Evolutionary conservation across 2,329 filamentous ascomycete genomes (phyloP), one percentile per base, ranked within the genome.

Genomic region (Epichloe hybrida): DNA sequence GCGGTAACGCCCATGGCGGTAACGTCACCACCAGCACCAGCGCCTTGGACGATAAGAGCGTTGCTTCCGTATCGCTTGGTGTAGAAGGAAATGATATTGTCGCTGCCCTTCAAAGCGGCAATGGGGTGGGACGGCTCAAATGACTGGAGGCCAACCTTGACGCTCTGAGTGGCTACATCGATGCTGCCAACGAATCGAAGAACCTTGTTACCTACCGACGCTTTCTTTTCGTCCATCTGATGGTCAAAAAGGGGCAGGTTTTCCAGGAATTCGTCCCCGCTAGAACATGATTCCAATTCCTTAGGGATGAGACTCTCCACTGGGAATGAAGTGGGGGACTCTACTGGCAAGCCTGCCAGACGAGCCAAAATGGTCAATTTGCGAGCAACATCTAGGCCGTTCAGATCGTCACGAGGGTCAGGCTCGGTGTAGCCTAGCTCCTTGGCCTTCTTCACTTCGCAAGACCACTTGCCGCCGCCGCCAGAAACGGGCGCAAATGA

Each of bases 11-110:
- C 93, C 91, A 97, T 97, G 31, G 93, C 93, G 36, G 93, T 98
- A 49, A 97, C 89, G 43, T 96, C 90, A 56, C 87, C 90, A 59
- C 93, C 93, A 27, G 93, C 93, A 54, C 90, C 93, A 37, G 88
- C 89, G 53, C 93, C 93, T 72, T 97, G 91, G 56, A 98, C 81
- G 64, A 96, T 95, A 55, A 98, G 74, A 42, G 93, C 90, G 69
- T 91, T 94, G 64, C 75, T 78, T 52, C 89, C 89, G 64, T 98
- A 98, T 61, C 93, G 79, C 75, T 94, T 86, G 5, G 93, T 98
- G 71, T 96, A 95, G 75, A 98, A 96, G 74, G 84, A 95, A 65
- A 98, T 95, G 66, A 98, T 95, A 73, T 98, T 98, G 66, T 97
- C 93, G 67, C 90, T 97, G 37, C 93, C 93, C 77, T 95, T 95